These are phyloP conservation scores for Mycena alexandri DNA, from an alignment of 768 basidiomycete species.

Conservation along the genomic window DNA sequence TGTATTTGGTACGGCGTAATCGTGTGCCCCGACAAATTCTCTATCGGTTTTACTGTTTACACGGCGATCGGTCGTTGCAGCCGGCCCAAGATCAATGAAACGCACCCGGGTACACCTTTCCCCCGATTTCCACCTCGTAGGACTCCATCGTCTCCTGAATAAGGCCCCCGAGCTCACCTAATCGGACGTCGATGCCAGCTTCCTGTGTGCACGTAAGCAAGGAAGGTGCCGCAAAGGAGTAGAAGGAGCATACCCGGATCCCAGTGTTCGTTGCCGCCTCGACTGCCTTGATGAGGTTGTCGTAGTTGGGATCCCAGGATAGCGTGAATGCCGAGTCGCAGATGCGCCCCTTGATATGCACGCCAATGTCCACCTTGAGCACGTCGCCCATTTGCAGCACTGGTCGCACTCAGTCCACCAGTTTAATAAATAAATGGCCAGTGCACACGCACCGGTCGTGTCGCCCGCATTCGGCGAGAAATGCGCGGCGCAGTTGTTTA, in stretches of 20 bases:
- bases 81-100: constrained; percentile 9
- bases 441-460: constrained; percentile 69
- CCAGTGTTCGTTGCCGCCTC: constrained; percentile 96
- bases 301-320: constrained; percentile 89
- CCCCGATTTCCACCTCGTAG: constrained; percentile 94
- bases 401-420: constrained; percentile 45
- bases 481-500: constrained; percentile 97
- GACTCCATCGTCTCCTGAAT: constrained; percentile 99
- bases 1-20: constrained; percentile 94
- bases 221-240: constrained; percentile 19
- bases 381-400: constrained; percentile 89
- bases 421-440: constrained; percentile 3
- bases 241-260: constrained; percentile 66
- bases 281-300: constrained; percentile 90
- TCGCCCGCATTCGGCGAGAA: constrained; percentile 97
- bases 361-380: constrained; percentile 97
- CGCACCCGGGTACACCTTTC: constrained; percentile 85
- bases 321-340: constrained; percentile 97
- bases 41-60: constrained; percentile 87
- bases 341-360: constrained; percentile 97
- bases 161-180: constrained; percentile 90
- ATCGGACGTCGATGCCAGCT: constrained; percentile 94
- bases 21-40: constrained; percentile 94
- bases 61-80: constrained; percentile 3
- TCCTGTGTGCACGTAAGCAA: constrained; percentile 63